phyloP scores from a whole-genome alignment of 108 stramenopile species.

The Cyclotella choctawhatcheeana region DNA sequence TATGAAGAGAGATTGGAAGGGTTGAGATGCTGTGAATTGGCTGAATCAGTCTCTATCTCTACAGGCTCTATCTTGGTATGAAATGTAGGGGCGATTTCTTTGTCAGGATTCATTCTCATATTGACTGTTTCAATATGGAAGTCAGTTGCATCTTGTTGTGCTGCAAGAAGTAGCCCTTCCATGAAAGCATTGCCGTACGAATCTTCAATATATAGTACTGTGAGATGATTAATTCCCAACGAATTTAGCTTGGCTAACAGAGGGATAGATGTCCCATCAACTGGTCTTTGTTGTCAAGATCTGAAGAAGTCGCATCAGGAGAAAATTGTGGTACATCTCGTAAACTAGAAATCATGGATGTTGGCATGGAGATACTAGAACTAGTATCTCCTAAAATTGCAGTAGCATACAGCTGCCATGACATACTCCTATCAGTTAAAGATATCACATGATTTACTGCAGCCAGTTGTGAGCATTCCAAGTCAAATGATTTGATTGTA shows the following conservation, averaged over 20 bases:
- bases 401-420: constrained; percentile 35
- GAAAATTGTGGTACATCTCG: constrained; percentile 63
- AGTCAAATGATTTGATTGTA: constrained; percentile 21
- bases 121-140: too few relatives aligned
- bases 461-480: not conserved
- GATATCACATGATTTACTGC: constrained; percentile 33
- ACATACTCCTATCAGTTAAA: constrained; percentile 18
- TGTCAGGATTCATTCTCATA: too few relatives aligned
- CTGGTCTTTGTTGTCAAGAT: constrained; percentile 28
- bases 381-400: constrained; percentile 58
- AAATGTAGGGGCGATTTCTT: too few relatives aligned
- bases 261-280: constrained; percentile 32
- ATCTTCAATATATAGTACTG: constrained; percentile 58
- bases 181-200: constrained; percentile 62
- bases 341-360: constrained; percentile 54
- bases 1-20: too few relatives aligned
- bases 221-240: constrained; percentile 25
- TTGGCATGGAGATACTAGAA: constrained; percentile 52
- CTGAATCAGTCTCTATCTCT: too few relatives aligned
- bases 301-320: constrained; percentile 32
- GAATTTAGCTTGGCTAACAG: constrained; percentile 12
- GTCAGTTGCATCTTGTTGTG: too few relatives aligned
- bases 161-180: constrained; percentile 12
- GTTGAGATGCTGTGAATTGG: too few relatives aligned
- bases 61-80: too few relatives aligned